Base-by-base conservation (phyloP, 371 early-diverging fungal species). In the Dichotomocladium elegans region DNA sequence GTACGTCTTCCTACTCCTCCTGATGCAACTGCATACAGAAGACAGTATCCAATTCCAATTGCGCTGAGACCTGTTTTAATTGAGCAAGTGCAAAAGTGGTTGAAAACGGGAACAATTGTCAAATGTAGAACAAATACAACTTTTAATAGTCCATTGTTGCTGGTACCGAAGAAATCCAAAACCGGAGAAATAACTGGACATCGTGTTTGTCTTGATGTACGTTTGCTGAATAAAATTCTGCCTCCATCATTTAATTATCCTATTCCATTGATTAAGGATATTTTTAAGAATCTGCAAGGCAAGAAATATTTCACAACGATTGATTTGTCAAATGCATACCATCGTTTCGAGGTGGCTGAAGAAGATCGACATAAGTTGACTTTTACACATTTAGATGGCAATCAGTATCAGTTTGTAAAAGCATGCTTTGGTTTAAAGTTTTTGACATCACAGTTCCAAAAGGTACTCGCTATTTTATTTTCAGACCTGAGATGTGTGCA, bases 31-130 rank as follows among this genome's bases (percentile, higher is more conserved):
- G 17, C 47, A 2, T 40, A 57, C 34, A 2, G 30, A 30, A 2
- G 54, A 44, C 58, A 62, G 42, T 62, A 57, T 47, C 54, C 40
- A 14, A 26, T 62, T 1, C 51, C 51, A 22, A 8, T 24, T 21
- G 40, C 33, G 8, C 26, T 51, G 12, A 12, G 33, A 41, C 15
- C 55, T 6, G 24, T 51, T 0, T 9, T 58, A 0, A 25, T 47
- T 17, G 43, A 62, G 41, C 21, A 33, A 7, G 25, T 62, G 1
- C 17, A 44, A 10, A 31, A 33, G 21, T 57, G 57, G 55, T 17
- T 54, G 3, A n/a, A 24, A 9, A 31, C 48, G 5, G 37, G 51
- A 1, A 44, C 37, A n/a, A n/a, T n/a, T n/a, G n/a, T n/a, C n/a
- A n/a, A n/a, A n/a, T n/a, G 50, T 53, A 37, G 45, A 24, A 24